Evolutionary conservation across 352 stramenopile species (phyloP), one percentile per base, ranked within the genome.

Genomic region (Phytophthora lateralis): DNA sequence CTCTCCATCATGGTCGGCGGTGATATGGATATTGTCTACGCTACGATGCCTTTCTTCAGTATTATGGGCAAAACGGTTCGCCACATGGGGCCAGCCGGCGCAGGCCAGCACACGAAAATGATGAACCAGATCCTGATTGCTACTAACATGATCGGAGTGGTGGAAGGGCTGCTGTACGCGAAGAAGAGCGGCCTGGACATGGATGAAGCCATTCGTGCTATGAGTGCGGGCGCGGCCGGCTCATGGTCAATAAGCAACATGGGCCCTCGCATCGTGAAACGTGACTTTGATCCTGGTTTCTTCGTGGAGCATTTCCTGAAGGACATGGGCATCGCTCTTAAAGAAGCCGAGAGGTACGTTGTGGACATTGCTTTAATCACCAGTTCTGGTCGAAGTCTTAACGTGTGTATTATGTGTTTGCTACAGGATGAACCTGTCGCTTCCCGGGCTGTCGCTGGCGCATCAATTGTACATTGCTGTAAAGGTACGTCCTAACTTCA

Each of bases 291-390:
- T 29, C 88, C 89, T 39, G 89, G 89, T 4, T 97, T 97, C 66
- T 93, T 97, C 38, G 88, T 97, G n/a, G 88, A 97, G 42, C 88
- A 97, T 69, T 97, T 96, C 30, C 47, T 97, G 30, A 97, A 97
- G 48, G 89, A 97, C 56, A 92, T 97, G 82, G 86, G 88, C 15
- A 97, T 97, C 42, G 89, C 89, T 37, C 56, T 96, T 11, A 91
- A 95, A 52, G 89, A 96, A 64, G 88, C 89, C 1, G 73, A 92
- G 47, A 75, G 75, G 77, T 86, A 66, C 12, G 72, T 64, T 20
- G 6, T 44, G 43, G 24, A 15, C 47, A 11, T 53, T 9, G 15
- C 12, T 46, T 39, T 32, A 27, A 26, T 34, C 29, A 5, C 6
- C 30, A 12, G 9, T 66, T 6, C 14, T 47, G 12, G 38, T n/a